Percentiles rank a stretch among this genome's conserved stretches.
Evolutionary conservation across 805 yeast species (phyloP).

Genomic region (Myxozyma udenii): DNA sequence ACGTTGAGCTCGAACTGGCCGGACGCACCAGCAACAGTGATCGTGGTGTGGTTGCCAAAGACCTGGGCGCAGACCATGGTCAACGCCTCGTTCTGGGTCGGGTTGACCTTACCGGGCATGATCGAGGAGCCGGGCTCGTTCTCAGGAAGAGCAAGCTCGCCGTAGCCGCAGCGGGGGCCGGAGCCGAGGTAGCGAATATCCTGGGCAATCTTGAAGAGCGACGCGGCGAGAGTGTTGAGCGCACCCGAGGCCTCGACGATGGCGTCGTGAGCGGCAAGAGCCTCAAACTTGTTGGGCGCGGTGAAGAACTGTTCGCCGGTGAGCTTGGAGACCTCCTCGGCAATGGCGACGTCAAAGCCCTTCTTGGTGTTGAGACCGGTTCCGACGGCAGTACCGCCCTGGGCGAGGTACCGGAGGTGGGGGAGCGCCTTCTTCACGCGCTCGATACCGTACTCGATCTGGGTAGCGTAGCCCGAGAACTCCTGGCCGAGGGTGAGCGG

Average conservation of each 20-base stretch:
- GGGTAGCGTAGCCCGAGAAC: constrained; percentile 94
- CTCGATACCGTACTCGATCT: constrained; percentile 82
- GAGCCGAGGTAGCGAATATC: constrained; percentile 98
- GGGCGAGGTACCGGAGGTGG: constrained; percentile 79
- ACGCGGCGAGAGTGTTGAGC: constrained; percentile 87
- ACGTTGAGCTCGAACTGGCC: constrained; percentile 98
- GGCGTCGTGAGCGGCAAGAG: constrained; percentile 98
- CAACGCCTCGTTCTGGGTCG: constrained; percentile 97
- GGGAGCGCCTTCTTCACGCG: constrained; percentile 78
- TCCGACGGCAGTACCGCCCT: constrained; percentile 99
- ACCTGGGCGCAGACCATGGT: constrained; percentile 98
- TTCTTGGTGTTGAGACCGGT: constrained; percentile 93
- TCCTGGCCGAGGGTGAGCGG: constrained; percentile 98
- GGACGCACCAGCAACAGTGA: constrained; percentile 96
- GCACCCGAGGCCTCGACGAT: constrained; percentile 97
- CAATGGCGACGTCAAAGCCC: constrained; percentile 86
- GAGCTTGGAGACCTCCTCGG: constrained; percentile 76
- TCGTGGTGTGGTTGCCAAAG: constrained; percentile 91
- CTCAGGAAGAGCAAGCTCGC: constrained; percentile 91
- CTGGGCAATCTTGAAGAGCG: constrained; percentile 93
- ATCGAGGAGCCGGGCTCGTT: constrained; percentile 99
- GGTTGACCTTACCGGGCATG: constrained; percentile 99
- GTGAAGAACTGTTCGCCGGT: constrained; percentile 88
- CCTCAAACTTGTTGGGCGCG: constrained; percentile 98
- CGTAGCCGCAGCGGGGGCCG: constrained; percentile 99